phyloP scores from a whole-genome alignment of 2,329 filamentous ascomycete genomes.

The Colletotrichum coccodes region DNA sequence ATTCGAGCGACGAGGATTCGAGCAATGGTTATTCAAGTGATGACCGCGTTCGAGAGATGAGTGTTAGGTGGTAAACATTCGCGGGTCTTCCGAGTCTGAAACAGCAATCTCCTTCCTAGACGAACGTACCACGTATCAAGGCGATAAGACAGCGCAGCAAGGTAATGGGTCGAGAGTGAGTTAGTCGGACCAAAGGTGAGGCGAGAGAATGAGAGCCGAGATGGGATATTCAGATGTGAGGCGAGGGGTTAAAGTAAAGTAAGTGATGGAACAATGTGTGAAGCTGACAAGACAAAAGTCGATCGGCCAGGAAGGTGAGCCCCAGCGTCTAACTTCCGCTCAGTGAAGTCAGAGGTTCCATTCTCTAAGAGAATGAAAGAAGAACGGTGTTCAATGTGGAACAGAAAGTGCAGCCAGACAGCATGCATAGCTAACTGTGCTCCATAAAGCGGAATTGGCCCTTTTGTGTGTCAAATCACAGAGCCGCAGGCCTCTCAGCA shows the following conservation, averaged over 20 bases:
- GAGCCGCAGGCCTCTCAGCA: neutral
- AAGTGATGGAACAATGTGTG: neutral
- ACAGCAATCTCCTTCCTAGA: neutral
- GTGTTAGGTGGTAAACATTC: neutral
- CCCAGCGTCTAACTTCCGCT: neutral
- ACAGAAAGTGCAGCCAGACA: neutral
- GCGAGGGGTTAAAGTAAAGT: neutral
- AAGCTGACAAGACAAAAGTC: neutral
- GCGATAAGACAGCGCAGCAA: neutral
- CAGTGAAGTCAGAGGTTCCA: neutral
- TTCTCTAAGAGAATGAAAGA: neutral
- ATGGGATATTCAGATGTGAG: no score
- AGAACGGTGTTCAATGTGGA: neutral
- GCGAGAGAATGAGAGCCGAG: no score
- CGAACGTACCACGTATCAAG: neutral
- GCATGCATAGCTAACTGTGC: no score
- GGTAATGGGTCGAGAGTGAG: no score
- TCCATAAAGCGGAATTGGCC: neutral
- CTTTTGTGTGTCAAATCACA: neutral
- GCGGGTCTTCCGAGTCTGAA: neutral
- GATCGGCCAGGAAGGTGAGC: neutral
- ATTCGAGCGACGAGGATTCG: neutral
- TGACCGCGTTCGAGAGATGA: neutral
- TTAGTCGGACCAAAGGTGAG: no score
- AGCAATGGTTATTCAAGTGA: neutral